Percentiles rank a stretch among this genome's conserved stretches.
Evolutionary conservation across 495 filamentous ascomycete genomes (phyloP).

Genomic region (Penicillium cinerascens): DNA sequence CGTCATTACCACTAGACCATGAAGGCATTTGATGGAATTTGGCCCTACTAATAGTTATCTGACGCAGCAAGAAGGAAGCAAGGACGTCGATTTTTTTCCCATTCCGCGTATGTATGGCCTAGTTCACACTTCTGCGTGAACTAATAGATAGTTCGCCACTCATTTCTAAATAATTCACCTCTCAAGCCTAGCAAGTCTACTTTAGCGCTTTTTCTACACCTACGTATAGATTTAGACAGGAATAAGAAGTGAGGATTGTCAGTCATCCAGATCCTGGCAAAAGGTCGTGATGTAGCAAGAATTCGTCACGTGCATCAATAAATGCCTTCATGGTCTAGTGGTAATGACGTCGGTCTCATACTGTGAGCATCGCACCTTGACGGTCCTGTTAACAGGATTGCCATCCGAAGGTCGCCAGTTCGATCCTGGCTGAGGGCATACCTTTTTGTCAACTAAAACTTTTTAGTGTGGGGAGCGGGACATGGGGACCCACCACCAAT

Average conservation of each 20-base stretch:
- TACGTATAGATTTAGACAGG: too few relatives aligned
- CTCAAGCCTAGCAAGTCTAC: too few relatives aligned
- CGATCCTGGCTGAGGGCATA: constrained; percentile 23
- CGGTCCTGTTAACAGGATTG: constrained; percentile 21
- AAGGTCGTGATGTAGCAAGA: neutral
- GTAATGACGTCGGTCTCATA: constrained; percentile 29
- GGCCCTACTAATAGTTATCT: neutral
- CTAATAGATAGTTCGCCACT: too few relatives aligned
- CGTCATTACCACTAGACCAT: constrained; percentile 28
- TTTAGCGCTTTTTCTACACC: too few relatives aligned
- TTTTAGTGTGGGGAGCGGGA: neutral
- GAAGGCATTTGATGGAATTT: constrained; percentile 6
- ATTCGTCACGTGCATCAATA: neutral
- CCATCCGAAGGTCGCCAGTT: constrained; percentile 27
- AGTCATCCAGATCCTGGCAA: too few relatives aligned
- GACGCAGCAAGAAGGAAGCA: neutral
- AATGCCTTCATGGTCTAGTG: constrained; percentile 25
- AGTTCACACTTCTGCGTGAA: too few relatives aligned
- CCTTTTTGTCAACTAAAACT: neutral
- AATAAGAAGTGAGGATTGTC: too few relatives aligned
- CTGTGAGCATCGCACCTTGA: constrained; percentile 12
- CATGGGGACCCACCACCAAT: neutral
- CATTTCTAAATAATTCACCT: too few relatives aligned
- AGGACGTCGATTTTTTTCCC: too few relatives aligned
- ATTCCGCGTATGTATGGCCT: too few relatives aligned